These are phyloP conservation scores for Penicillium sp. DNA, from an alignment of 2,329 filamentous ascomycete species.

Conservation along the genomic window DNA sequence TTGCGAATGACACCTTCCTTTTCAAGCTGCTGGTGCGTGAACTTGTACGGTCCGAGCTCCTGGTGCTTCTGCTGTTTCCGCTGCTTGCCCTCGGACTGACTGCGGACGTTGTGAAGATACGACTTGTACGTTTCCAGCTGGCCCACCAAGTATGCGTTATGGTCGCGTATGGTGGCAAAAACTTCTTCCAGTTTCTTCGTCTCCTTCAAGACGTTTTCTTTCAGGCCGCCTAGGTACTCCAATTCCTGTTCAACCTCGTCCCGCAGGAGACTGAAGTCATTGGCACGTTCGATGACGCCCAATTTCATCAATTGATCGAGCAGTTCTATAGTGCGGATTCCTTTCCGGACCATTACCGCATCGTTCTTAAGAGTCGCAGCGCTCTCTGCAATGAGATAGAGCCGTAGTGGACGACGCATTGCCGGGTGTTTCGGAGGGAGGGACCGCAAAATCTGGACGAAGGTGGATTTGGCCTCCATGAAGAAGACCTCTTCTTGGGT, in stretches of 20 bases:
- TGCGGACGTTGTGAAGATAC: slow-evolving; percentile 94
- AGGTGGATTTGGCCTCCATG: slow-evolving; percentile 98
- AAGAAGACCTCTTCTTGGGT: slow-evolving; percentile 97
- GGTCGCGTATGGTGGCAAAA: slow-evolving; percentile 91
- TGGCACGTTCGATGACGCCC: slow-evolving; percentile 80
- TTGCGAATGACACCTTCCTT: slow-evolving; percentile 97
- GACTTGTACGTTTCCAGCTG: slow-evolving; percentile 99
- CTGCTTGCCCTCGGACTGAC: slow-evolving; percentile 84
- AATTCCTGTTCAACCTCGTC: slow-evolving; percentile 97
- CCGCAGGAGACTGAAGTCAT: slow-evolving; percentile 79
- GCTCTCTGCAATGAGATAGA: slow-evolving; percentile 86
- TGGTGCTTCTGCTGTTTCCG: slow-evolving; percentile 88
- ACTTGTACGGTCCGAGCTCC: slow-evolving; percentile 94
- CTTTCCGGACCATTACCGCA: slow-evolving; percentile 96
- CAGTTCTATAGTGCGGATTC: slow-evolving; percentile 91
- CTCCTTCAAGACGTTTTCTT: slow-evolving; percentile 84
- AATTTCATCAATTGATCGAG: slow-evolving; percentile 88
- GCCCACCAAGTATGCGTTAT: slow-evolving; percentile 87
- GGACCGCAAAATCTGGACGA: slow-evolving; percentile 92
- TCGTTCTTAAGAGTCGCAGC: slow-evolving; percentile 94
- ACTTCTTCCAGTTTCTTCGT: slow-evolving; percentile 87
- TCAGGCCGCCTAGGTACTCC: slow-evolving; percentile 85
- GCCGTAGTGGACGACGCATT: slow-evolving; percentile 70
- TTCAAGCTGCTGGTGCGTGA: slow-evolving; percentile 96
- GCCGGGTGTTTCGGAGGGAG: slow-evolving; percentile 71